Evolutionary conservation across 1,139 yeast genomes (phyloP).

Genomic region (Candida smagusa): DNA sequence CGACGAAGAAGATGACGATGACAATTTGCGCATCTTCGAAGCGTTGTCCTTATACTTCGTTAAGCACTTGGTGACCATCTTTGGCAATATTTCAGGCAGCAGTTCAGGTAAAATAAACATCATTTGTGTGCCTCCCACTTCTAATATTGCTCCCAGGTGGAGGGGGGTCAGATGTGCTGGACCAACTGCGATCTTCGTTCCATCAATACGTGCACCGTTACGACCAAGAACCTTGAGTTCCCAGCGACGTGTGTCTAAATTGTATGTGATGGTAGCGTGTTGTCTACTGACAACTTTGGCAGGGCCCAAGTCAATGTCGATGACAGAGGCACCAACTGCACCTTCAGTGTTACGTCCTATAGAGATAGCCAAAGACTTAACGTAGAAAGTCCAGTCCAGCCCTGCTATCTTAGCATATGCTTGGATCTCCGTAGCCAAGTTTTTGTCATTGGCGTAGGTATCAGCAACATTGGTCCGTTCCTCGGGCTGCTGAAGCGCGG

Average conservation of each 20-base stretch:
- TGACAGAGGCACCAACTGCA: slow-evolving; percentile 20
- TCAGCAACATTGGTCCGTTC: slow-evolving; percentile 50
- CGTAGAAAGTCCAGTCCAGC: slow-evolving; percentile 90
- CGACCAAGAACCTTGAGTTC: slow-evolving; percentile 80
- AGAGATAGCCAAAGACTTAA: slow-evolving; percentile 69
- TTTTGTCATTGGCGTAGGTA: slow-evolving; percentile 61
- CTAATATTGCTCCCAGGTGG: slow-evolving; percentile 82
- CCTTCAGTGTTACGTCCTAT: slow-evolving; percentile 85
- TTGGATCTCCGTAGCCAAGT: slow-evolving; percentile 80
- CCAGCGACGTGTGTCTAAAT: slow-evolving; percentile 76
- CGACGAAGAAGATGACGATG: slow-evolving; percentile 1
- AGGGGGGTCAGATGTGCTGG: slow-evolving; percentile 48
- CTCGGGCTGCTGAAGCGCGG: slow-evolving; percentile 46
- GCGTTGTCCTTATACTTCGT: slow-evolving; percentile 26
- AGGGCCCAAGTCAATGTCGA: slow-evolving; percentile 92
- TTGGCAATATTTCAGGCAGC: slow-evolving; percentile 61
- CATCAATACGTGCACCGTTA: slow-evolving; percentile 91
- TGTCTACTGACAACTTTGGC: slow-evolving; percentile 91
- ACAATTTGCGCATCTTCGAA: slow-evolving; percentile 17
- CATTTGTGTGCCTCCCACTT: slow-evolving; percentile 97
- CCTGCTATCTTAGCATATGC: slow-evolving; percentile 97
- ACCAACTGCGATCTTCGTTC: slow-evolving; percentile 53
- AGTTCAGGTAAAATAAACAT: slow-evolving; percentile 95
- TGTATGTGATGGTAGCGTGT: slow-evolving; percentile 83
- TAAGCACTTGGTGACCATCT: slow-evolving; percentile 44